Percentiles rank a stretch among this genome's conserved stretches.
These are phyloP conservation scores for Meira nashicola DNA, from an alignment of 1,284 basidiomycete species.

Conservation along the genomic window DNA sequence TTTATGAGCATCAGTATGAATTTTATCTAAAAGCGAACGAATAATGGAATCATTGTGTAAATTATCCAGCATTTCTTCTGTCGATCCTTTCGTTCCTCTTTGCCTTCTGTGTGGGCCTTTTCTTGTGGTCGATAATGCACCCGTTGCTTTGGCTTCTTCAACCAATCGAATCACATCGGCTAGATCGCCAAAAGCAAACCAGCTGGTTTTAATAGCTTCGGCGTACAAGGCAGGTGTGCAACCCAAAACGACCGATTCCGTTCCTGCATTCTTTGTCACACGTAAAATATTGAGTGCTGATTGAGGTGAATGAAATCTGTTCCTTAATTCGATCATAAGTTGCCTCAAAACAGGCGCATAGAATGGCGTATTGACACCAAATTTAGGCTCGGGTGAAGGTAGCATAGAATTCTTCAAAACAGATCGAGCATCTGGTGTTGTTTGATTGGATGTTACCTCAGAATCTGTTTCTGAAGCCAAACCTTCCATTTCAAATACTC, in stretches of 20 bases:
- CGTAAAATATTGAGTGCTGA: constrained; percentile 29
- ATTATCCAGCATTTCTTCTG: not conserved
- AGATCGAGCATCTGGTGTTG: not conserved
- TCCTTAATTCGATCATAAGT: constrained; percentile 36
- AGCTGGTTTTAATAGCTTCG: constrained; percentile 40
- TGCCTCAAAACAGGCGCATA: constrained; percentile 41
- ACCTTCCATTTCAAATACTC: not conserved
- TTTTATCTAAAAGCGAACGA: not conserved
- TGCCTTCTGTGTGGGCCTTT: not conserved
- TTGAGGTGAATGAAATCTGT: constrained; percentile 33
- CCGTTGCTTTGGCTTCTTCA: constrained; percentile 24
- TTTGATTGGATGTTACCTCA: not conserved
- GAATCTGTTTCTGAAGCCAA: not conserved
- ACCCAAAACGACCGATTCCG: constrained; percentile 40
- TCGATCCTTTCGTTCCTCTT: not conserved
- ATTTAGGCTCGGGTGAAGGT: constrained; percentile 14
- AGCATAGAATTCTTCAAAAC: not conserved
- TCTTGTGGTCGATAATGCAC: constrained; percentile 14
- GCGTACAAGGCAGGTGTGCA: constrained; percentile 39
- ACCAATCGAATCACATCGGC: constrained; percentile 19
- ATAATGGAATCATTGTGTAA: not conserved
- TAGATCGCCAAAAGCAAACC: constrained; percentile 35
- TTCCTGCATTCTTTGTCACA: constrained; percentile 26
- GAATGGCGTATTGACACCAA: constrained; percentile 35
- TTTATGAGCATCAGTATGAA: too few relatives aligned